phyloP scores from a whole-genome alignment of 768 basidiomycete genomes.

The Hortiboletus flavorubellus region DNA sequence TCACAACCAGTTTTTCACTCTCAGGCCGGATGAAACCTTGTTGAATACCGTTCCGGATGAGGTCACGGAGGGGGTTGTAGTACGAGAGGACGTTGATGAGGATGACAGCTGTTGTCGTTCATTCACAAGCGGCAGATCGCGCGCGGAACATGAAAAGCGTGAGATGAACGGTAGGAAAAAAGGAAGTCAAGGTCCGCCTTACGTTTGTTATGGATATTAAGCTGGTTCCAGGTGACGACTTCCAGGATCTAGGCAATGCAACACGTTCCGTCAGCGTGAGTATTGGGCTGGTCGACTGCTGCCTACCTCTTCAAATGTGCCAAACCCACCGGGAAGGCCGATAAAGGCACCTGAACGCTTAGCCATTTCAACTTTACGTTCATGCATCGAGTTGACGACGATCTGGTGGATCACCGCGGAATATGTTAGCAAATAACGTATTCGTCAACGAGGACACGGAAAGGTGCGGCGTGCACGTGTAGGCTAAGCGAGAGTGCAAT shows the following conservation, averaged over 20 bases:
- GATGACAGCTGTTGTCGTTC: slow-evolving; percentile 58
- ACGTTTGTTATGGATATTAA: slow-evolving; percentile 87
- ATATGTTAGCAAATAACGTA: slow-evolving; percentile 8
- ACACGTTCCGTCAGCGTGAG: slow-evolving; percentile 3
- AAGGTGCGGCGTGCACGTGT: slow-evolving; percentile 4
- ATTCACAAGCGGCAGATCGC: not conserved
- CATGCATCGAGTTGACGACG: slow-evolving; percentile 79
- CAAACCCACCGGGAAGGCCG: slow-evolving; percentile 89
- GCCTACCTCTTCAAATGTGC: slow-evolving; percentile 86
- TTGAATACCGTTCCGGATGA: slow-evolving; percentile 63
- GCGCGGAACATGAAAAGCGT: not conserved
- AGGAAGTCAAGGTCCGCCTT: slow-evolving; percentile 22
- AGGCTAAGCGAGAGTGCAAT: not conserved
- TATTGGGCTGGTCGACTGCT: not conserved
- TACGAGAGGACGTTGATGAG: slow-evolving; percentile 83
- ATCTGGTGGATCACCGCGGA: slow-evolving; percentile 40
- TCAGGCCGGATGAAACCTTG: slow-evolving; percentile 70
- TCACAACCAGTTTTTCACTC: slow-evolving; percentile 61
- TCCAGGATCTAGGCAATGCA: slow-evolving; percentile 63
- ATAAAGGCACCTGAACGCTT: slow-evolving; percentile 75
- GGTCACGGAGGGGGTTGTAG: slow-evolving; percentile 76
- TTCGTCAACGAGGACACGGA: not conserved
- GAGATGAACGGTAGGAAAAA: not conserved
- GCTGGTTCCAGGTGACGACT: slow-evolving; percentile 92
- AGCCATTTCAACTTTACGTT: slow-evolving; percentile 92